Conservation (phyloP, 495 filamentous ascomycete genomes). For the Podospora pseudopauciseta region DNA sequence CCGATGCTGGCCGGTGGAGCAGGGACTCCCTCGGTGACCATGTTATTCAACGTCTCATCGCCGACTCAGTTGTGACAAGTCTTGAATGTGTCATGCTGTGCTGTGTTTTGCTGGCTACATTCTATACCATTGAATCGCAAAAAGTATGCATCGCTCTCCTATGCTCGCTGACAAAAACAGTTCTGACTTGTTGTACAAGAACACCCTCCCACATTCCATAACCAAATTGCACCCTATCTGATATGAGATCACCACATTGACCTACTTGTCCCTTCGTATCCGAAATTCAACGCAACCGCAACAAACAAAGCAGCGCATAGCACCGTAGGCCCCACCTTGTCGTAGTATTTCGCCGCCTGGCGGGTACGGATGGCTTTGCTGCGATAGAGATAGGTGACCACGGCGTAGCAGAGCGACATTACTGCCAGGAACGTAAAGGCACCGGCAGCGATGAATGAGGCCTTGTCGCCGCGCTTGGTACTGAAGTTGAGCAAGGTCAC, state of each 20-base stretch:
- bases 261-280: conserved; percentile 48
- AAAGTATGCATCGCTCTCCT: neutral
- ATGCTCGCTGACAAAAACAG: neutral
- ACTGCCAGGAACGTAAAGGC: conserved; percentile 80
- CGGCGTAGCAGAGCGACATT: conserved; percentile 68
- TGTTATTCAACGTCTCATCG: neutral
- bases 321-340: conserved; percentile 78
- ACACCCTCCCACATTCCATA: neutral
- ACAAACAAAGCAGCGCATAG: conserved; percentile 70
- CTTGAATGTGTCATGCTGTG: neutral
- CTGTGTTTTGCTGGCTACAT: neutral
- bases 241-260: conserved; percentile 34
- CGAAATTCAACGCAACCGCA: conserved; percentile 77
- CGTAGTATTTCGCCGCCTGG: conserved; percentile 82
- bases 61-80: neutral
- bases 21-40: neutral
- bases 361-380: conserved; percentile 77
- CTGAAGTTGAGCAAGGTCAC: conserved; percentile 88
- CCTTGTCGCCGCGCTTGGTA: conserved; percentile 35
- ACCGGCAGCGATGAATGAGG: conserved; percentile 64
- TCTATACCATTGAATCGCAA: neutral
- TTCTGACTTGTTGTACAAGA: neutral
- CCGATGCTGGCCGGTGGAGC: conserved; percentile 3
- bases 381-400: conserved; percentile 82
- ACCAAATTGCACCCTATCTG: neutral